Evolutionary conservation across 1,139 yeast species (phyloP).

Genomic region (Citeromyces hawaiiensis): DNA sequence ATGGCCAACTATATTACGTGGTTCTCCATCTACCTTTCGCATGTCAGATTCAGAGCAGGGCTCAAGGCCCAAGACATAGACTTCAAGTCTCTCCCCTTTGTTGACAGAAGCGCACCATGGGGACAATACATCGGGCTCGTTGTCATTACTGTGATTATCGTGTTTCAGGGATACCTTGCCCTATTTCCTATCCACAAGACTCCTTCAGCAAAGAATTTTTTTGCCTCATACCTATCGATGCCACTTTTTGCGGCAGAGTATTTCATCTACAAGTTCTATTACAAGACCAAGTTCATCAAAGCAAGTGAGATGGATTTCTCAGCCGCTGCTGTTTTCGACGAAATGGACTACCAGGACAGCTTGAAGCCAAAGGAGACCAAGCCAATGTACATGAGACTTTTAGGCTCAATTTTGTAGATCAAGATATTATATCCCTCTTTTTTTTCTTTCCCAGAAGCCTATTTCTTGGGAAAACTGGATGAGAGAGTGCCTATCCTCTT

Average conservation of each 20-base stretch:
- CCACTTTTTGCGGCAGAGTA: slow-evolving; percentile 27
- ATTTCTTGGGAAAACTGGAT: no score
- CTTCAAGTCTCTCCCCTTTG: slow-evolving; percentile 17
- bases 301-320: slow-evolving; percentile 2
- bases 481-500: no score
- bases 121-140: slow-evolving; percentile 46
- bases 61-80: slow-evolving; percentile 24
- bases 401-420: no score
- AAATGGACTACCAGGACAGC: not conserved
- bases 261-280: slow-evolving; percentile 1
- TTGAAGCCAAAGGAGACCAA: not conserved
- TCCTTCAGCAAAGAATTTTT: slow-evolving; percentile 19
- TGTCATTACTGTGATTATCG: slow-evolving; percentile 30
- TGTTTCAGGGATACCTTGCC: slow-evolving; percentile 37
- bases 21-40: slow-evolving; percentile 26
- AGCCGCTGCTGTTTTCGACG: not conserved
- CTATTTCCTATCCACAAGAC: not conserved
- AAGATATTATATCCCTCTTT: no score
- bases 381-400: no score
- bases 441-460: no score
- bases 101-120: slow-evolving; percentile 44
- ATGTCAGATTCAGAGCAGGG: slow-evolving; percentile 38
- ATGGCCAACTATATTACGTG: slow-evolving; percentile 24
- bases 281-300: slow-evolving; percentile 1
- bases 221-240: slow-evolving; percentile 52